Conservation (phyloP, 2,329 filamentous ascomycete genomes). For the Penicillium palitans region DNA sequence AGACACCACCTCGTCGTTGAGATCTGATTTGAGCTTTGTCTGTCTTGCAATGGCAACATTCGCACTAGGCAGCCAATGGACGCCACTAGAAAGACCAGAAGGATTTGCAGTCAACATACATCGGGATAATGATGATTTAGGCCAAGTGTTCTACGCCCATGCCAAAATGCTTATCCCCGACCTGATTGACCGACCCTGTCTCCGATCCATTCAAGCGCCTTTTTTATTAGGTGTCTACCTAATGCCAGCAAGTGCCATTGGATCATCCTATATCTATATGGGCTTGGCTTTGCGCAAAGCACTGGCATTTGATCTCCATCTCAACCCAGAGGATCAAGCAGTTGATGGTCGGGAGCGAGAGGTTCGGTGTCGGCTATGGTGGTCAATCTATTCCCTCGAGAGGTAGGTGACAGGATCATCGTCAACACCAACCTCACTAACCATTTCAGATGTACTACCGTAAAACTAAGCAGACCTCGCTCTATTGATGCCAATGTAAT, state of each 20-base stretch:
- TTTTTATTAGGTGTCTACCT: constrained; percentile 40
- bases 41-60: constrained; percentile 20
- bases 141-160: constrained; percentile 34
- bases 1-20: constrained; percentile 7
- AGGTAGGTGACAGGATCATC: constrained; percentile 13
- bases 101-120: background rate
- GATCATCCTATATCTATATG: constrained; percentile 38
- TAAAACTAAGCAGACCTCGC: constrained; percentile 20
- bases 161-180: constrained; percentile 35
- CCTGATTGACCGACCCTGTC: constrained; percentile 35
- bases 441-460: constrained; percentile 24
- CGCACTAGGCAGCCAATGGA: constrained; percentile 40
- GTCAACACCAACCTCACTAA: constrained; percentile 28
- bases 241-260: constrained; percentile 37
- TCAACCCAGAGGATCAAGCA: constrained; percentile 24
- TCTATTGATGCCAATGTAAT: constrained; percentile 16
- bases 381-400: constrained; percentile 49
- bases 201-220: constrained; percentile 36
- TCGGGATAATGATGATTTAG: constrained; percentile 27
- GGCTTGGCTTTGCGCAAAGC: constrained; percentile 56
- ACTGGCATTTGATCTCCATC: constrained; percentile 52
- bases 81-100: constrained; percentile 31
- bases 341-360: constrained; percentile 48
- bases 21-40: constrained; percentile 18
- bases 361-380: constrained; percentile 52